Evolutionary conservation across 768 basidiomycete species (phyloP).

Genomic region (Tricholoma hemisulphureum): DNA sequence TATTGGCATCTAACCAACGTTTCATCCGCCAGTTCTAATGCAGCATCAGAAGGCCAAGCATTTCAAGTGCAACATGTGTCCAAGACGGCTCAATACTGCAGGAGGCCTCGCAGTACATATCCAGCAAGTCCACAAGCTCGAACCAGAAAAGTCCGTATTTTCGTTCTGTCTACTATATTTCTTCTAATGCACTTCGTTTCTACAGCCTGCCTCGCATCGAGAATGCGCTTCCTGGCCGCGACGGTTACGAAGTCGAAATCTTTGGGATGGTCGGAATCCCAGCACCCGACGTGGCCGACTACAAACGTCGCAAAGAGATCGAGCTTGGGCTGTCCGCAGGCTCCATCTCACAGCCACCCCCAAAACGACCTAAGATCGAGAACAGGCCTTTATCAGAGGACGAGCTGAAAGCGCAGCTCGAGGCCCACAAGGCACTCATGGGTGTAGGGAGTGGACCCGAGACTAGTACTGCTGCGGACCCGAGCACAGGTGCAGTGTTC

Average conservation of each 20-base stretch:
- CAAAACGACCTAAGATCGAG: constrained; percentile 79
- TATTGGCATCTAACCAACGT: background rate
- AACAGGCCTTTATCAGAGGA: constrained; percentile 78
- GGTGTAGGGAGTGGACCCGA: constrained; percentile 47
- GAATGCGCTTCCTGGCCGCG: constrained; percentile 93
- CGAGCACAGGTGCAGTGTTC: constrained; percentile 60
- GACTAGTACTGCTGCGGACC: constrained; percentile 37
- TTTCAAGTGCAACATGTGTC: constrained; percentile 97
- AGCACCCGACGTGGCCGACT: constrained; percentile 90
- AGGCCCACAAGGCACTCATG: constrained; percentile 92
- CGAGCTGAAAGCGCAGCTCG: constrained; percentile 80
- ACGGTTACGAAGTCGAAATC: constrained; percentile 98
- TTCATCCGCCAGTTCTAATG: constrained; percentile 73
- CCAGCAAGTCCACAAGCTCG: constrained; percentile 99
- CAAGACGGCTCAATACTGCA: constrained; percentile 92
- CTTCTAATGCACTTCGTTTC: constrained; percentile 2
- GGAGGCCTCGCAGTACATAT: constrained; percentile 97
- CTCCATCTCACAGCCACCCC: constrained; percentile 75
- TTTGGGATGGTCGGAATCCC: constrained; percentile 99
- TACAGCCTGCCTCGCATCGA: constrained; percentile 82
- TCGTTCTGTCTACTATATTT: background rate
- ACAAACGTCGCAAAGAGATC: constrained; percentile 93
- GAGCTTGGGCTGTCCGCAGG: constrained; percentile 85
- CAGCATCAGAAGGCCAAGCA: constrained; percentile 99
- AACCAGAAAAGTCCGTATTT: constrained; percentile 76